Percentiles rank a stretch among this genome's conserved stretches.
These are phyloP conservation scores for Aspergillus kassunensis DNA, from an alignment of 495 filamentous ascomycete genomes.

Conservation along the genomic window DNA sequence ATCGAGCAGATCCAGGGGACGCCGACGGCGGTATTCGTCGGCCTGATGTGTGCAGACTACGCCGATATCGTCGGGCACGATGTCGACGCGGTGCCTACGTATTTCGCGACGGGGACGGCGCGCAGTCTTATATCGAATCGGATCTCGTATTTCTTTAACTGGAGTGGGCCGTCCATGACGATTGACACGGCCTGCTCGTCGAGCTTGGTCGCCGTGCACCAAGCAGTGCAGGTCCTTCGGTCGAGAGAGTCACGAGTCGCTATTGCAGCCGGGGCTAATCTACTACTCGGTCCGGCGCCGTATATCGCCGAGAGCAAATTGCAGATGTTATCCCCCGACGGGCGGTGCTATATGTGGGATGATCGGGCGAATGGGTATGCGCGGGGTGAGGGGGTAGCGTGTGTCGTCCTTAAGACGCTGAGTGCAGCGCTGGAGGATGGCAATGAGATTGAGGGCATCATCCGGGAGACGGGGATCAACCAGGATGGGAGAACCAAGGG, in stretches of 20 bases:
- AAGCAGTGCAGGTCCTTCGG: constrained; percentile 40
- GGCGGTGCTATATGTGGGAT: too few species aligned
- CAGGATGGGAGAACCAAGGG: constrained; percentile 32
- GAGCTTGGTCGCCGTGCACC: constrained; percentile 41
- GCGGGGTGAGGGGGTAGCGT: constrained; percentile 30
- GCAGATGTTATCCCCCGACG: too few species aligned
- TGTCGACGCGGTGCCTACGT: constrained; percentile 28
- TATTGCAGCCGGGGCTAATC: constrained; percentile 35
- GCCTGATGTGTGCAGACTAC: constrained; percentile 43
- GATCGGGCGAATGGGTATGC: too few species aligned
- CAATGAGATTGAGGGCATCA: constrained; percentile 30
- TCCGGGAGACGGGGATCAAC: constrained; percentile 40
- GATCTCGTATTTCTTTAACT: constrained; percentile 55
- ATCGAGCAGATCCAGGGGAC: constrained; percentile 36
- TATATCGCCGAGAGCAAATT: too few species aligned
- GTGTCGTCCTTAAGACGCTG: constrained; percentile 27
- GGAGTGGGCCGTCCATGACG: constrained; percentile 52
- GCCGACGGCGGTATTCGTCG: constrained; percentile 43
- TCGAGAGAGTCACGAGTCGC: constrained; percentile 35
- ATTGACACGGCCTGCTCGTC: constrained; percentile 60
- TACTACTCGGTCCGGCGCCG: constrained; percentile 35
- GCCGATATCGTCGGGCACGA: constrained; percentile 22
- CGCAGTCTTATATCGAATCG: constrained; percentile 42
- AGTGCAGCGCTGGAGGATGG: constrained; percentile 22
- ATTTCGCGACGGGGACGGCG: constrained; percentile 46